Base-by-base conservation (phyloP, 2,329 filamentous ascomycete genomes). In the Colletotrichum sansevieriae region DNA sequence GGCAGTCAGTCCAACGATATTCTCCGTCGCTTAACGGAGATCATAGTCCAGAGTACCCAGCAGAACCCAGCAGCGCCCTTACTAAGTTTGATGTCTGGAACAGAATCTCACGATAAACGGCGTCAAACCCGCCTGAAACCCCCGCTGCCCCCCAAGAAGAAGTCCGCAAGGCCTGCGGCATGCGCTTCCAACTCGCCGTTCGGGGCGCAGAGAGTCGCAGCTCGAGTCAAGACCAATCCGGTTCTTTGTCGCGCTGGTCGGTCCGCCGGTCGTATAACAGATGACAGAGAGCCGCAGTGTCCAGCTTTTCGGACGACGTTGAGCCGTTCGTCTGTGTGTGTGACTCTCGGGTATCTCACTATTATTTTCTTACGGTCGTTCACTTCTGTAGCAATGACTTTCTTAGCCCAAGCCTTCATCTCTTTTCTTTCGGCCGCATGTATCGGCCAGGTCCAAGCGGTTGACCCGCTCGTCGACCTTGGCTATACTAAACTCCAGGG, bases 401-500 rank as follows among this genome's bases (percentile, higher is more conserved):
- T 47, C 49, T 25, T 47, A 33, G 51, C 55, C 3, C 41, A 44
- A 35, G 13, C 55, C 41, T 49, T 68, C 47, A 15, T 68, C 56
- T 68, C 61, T 29, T 12, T 68, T 56, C 62, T 68, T 10, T 55
- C 65, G 41, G 62, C 65, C 62, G 55, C 47, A 33, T 20, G 35
- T 33, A 37, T 65, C 62, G 65, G 62, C 35, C 65, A 56, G 33
- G 55, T 68, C 54, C 65, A 51, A 41, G 65, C 65, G 65, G 65
- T 68, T 65, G 65, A 68, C 18, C 65, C 65, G 65, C 56, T 60
- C 20, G 88, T 94, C 13, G 83, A 92, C 70, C 82, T 95, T 29
- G 85, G 84, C 4, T 95, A 94, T 75, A 85, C 90, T 22, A 86
- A 82, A 25, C 93, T 94, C 74, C 78, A 83, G 58, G 92, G 92